Evolutionary conservation across 1,284 basidiomycete species (phyloP).

Genomic region (Agaricales sp.): DNA sequence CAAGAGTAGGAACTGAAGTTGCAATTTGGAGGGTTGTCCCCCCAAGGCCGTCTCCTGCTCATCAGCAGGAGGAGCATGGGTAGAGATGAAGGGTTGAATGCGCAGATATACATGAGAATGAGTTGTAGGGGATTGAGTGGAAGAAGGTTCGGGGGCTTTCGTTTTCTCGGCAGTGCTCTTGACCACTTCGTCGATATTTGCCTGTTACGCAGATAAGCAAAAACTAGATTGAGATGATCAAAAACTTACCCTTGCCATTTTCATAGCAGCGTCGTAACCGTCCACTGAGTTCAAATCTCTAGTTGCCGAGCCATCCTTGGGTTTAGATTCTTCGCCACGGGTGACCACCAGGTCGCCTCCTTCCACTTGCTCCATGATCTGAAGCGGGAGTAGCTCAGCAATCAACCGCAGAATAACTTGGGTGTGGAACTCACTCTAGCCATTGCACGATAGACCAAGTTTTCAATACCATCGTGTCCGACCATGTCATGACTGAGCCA

Average conservation of each 20-base stretch:
- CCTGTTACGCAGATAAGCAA: slow-evolving; percentile 25
- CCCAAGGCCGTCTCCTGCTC: slow-evolving; percentile 16
- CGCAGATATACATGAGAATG: slow-evolving; percentile 91
- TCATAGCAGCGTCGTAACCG: slow-evolving; percentile 75
- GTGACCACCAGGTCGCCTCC: slow-evolving; percentile 88
- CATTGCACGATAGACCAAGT: slow-evolving; percentile 87
- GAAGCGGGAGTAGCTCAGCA: slow-evolving; percentile 7
- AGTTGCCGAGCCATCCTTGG: slow-evolving; percentile 39
- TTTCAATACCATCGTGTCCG: slow-evolving; percentile 92
- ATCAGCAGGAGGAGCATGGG: slow-evolving; percentile 33
- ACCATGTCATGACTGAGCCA: slow-evolving; percentile 95
- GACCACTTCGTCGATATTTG: slow-evolving; percentile 69
- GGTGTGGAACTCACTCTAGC: slow-evolving; percentile 44
- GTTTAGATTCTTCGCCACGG: slow-evolving; percentile 65
- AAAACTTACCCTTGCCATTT: slow-evolving; percentile 59
- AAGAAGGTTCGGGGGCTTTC: slow-evolving; percentile 28
- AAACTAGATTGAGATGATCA: no score
- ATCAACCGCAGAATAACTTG: background rate
- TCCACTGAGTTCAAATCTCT: slow-evolving; percentile 79
- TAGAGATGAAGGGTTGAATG: slow-evolving; percentile 77
- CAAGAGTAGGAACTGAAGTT: slow-evolving; percentile 80
- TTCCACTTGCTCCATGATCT: slow-evolving; percentile 92
- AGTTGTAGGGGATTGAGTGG: slow-evolving; percentile 64
- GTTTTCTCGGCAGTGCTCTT: slow-evolving; percentile 42
- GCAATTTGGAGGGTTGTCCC: slow-evolving; percentile 23